phyloP scores from a whole-genome alignment of 139 green algal genomes.

The Chlamydomonas schloesseri region DNA sequence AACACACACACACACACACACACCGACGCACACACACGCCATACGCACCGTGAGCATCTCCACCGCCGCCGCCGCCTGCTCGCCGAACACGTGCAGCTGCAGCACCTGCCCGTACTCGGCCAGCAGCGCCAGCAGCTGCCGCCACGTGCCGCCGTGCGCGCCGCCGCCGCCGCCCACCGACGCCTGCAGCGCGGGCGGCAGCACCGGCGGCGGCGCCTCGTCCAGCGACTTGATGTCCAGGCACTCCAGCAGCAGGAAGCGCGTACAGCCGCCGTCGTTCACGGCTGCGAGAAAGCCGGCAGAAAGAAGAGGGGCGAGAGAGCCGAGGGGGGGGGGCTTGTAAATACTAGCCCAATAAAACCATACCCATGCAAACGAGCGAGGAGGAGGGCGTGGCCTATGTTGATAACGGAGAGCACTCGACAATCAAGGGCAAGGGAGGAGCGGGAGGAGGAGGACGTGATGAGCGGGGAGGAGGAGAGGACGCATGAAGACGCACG shows the following conservation, averaged over 20 bases:
- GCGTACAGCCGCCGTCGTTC: neutral
- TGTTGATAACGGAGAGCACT: neutral
- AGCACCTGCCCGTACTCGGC: neutral
- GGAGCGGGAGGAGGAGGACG: too few species aligned
- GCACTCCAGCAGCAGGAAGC: conserved; percentile 5
- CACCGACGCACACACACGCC: too few species aligned
- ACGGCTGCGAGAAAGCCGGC: neutral
- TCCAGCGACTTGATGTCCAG: neutral
- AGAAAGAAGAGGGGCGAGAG: too few species aligned
- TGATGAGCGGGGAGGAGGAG: neutral
- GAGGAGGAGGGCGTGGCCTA: neutral
- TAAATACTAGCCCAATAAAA: too few species aligned
- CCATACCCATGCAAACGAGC: neutral
- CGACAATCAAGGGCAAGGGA: neutral
- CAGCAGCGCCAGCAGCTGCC: neutral
- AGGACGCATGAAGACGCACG: too few species aligned
- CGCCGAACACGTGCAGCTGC: neutral
- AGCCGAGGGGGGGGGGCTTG: too few species aligned
- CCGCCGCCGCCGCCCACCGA: too few species aligned
- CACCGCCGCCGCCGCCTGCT: conserved; percentile 10
- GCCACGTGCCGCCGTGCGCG: too few species aligned
- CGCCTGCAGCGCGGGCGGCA: too few species aligned
- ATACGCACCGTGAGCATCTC: neutral
- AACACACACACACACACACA: too few species aligned
- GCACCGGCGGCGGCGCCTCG: neutral